phyloP scores from a whole-genome alignment of 306 rosid genomes.

The Glycine tomentella region DNA sequence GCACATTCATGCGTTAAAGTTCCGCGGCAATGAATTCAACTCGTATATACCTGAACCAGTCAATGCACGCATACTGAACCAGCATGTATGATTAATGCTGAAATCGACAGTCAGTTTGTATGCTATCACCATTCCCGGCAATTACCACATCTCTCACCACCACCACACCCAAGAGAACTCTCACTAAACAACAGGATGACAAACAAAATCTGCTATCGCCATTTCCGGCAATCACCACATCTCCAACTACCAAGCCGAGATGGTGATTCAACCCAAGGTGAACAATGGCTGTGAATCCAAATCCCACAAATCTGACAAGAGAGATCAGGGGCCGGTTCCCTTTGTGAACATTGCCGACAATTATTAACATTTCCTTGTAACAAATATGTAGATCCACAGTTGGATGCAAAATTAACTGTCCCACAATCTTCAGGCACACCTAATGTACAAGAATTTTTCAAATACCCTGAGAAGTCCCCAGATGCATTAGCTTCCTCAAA shows the following conservation, averaged over 20 bases:
- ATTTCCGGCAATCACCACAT: conserved; percentile 48
- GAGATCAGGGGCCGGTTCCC: conserved; percentile 42
- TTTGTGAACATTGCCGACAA: conserved; percentile 35
- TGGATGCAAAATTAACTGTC: conserved; percentile 6
- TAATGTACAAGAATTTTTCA: conserved; percentile 16
- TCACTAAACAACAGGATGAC: neutral
- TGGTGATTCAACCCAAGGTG: conserved; percentile 49
- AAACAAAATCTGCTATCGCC: conserved; percentile 33
- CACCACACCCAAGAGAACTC: conserved; percentile 7
- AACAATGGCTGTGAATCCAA: conserved; percentile 45
- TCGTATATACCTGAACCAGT: conserved; percentile 11
- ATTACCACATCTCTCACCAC: neutral
- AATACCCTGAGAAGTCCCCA: conserved; percentile 14
- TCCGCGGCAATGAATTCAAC: neutral
- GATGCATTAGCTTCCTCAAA: conserved; percentile 11
- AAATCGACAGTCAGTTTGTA: neutral
- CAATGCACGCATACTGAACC: conserved; percentile 24
- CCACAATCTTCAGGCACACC: conserved; percentile 23
- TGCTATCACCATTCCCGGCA: neutral
- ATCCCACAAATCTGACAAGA: conserved; percentile 36
- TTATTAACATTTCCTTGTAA: conserved; percentile 15
- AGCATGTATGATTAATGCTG: neutral
- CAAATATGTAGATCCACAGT: conserved; percentile 23
- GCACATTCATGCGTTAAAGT: neutral
- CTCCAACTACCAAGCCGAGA: conserved; percentile 34